Percentiles rank a stretch among this genome's conserved stretches.
phyloP scores from a whole-genome alignment of 176 grass and related monocot genomes.

The Puccinellia tenuiflora region DNA sequence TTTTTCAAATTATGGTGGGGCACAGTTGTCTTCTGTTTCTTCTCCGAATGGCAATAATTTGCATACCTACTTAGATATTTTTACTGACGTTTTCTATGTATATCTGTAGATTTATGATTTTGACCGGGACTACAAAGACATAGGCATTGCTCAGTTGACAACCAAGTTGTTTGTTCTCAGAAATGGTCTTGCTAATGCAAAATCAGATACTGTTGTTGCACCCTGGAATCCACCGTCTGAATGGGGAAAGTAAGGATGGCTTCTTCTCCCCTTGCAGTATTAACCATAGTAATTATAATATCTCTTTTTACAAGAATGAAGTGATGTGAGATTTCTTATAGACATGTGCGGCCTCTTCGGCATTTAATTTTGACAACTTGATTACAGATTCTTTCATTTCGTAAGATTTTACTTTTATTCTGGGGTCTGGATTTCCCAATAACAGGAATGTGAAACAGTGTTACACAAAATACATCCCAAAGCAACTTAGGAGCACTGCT shows the following conservation, averaged over 20 bases:
- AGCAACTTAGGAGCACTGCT: neutral
- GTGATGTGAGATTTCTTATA: neutral
- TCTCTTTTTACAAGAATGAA: neutral
- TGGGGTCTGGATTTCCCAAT: constrained; percentile 3
- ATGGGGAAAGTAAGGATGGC: constrained; percentile 93
- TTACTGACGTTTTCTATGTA: constrained; percentile 33
- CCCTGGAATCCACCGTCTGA: constrained; percentile 96
- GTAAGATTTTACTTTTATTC: constrained; percentile 1
- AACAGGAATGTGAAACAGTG: neutral
- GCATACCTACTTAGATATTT: constrained; percentile 18
- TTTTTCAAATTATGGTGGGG: constrained; percentile 13
- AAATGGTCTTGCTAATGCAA: constrained; percentile 84
- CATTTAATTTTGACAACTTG: neutral
- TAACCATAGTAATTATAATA: neutral
- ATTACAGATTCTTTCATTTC: constrained; percentile 14
- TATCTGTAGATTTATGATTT: constrained; percentile 86
- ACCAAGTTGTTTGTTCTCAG: constrained; percentile 77
- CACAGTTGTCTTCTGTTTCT: neutral
- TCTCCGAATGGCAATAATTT: constrained; percentile 1
- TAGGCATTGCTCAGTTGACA: constrained; percentile 88
- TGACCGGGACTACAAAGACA: constrained; percentile 94
- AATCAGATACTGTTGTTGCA: constrained; percentile 83
- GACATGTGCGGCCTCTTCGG: neutral
- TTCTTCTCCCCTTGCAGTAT: constrained; percentile 19
- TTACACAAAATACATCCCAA: constrained; percentile 5